Evolutionary conservation across 2,329 filamentous ascomycete species (phyloP).

Genomic region (Colletotrichum nymphaeae): DNA sequence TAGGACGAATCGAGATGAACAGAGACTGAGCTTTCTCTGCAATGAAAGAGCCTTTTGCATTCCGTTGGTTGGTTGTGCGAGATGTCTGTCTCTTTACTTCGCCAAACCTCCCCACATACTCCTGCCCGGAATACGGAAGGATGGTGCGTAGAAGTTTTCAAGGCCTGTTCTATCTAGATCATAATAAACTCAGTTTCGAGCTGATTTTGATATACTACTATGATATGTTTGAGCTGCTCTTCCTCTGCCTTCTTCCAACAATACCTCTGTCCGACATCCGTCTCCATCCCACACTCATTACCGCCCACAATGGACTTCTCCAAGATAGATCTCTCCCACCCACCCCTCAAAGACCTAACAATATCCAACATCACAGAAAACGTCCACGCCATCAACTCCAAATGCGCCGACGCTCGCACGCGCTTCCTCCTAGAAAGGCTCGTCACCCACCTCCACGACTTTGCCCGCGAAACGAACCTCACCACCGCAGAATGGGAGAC

Average conservation of each 20-base stretch:
- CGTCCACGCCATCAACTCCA: not conserved
- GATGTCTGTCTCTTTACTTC: not conserved
- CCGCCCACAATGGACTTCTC: not conserved
- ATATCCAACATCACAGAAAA: not conserved
- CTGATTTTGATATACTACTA: not conserved
- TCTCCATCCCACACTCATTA: no score
- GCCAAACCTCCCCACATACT: not conserved
- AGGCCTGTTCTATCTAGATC: not conserved
- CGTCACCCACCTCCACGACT: not conserved
- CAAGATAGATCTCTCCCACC: not conserved
- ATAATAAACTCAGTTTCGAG: not conserved
- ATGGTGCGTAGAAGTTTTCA: not conserved
- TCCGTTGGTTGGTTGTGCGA: not conserved
- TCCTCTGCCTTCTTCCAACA: no score
- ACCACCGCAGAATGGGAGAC: not conserved
- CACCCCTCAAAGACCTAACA: not conserved
- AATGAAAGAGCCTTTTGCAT: not conserved
- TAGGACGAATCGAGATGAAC: no score
- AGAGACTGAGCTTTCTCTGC: not conserved
- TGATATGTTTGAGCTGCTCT: no score
- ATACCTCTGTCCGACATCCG: no score
- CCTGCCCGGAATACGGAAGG: not conserved
- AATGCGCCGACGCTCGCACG: not conserved
- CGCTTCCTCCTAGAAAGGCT: not conserved
- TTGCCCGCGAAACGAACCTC: not conserved